Conservation (phyloP, 2,329 filamentous ascomycete species). For the Coleophoma crateriformis region DNA sequence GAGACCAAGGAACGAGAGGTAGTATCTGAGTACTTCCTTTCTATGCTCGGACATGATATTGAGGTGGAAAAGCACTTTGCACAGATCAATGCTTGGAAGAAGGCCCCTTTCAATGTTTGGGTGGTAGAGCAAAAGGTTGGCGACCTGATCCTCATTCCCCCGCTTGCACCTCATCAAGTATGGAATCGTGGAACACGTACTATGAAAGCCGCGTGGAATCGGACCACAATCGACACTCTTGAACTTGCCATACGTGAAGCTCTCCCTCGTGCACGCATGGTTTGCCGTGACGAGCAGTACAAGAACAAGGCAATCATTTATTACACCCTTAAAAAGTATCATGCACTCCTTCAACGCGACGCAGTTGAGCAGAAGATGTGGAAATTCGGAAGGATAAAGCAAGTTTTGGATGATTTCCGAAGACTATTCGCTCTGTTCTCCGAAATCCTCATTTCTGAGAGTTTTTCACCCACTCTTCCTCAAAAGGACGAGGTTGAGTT, state of each 20-base stretch:
- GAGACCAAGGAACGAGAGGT: constrained; percentile 87
- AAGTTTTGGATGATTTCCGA: constrained; percentile 79
- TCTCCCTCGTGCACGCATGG: constrained; percentile 79
- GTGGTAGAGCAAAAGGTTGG: constrained; percentile 86
- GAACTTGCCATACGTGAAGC: constrained; percentile 83
- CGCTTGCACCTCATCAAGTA: constrained; percentile 90
- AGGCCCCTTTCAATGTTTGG: constrained; percentile 88
- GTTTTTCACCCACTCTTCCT: constrained; percentile 60
- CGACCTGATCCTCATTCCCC: constrained; percentile 90
- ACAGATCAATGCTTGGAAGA: constrained; percentile 91
- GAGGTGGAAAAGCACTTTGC: constrained; percentile 97
- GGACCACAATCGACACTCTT: constrained; percentile 86
- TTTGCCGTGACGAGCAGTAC: constrained; percentile 96
- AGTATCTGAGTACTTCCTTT: constrained; percentile 90
- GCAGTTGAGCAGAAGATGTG: constrained; percentile 34
- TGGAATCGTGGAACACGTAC: constrained; percentile 97
- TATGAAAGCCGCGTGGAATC: constrained; percentile 97
- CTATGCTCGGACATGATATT: constrained; percentile 89
- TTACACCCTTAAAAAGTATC: constrained; percentile 78
- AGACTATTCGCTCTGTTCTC: constrained; percentile 74
- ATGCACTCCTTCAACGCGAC: constrained; percentile 51
- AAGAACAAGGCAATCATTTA: constrained; percentile 97
- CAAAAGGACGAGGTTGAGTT: constrained; percentile 68
- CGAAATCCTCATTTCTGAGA: constrained; percentile 76
- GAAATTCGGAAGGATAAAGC: constrained; percentile 44